Percentiles rank a stretch among this genome's conserved stretches.
phyloP scores from a whole-genome alignment of 805 yeast species.

The Candida wancherniae region DNA sequence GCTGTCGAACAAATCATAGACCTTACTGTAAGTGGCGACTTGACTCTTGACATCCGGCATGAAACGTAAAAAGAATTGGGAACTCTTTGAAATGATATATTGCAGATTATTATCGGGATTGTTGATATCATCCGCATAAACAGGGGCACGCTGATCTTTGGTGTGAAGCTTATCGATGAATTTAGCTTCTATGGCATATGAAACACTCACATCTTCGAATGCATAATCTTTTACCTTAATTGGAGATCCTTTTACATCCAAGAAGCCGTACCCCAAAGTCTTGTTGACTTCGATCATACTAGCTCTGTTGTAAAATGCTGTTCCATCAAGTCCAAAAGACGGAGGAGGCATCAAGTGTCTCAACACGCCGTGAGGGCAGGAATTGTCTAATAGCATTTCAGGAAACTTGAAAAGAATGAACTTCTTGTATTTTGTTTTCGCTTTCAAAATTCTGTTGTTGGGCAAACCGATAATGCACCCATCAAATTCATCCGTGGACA shows the following conservation, averaged over 20 bases:
- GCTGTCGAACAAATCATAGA: constrained; percentile 19
- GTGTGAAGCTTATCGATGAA: constrained; percentile 43
- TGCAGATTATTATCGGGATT: constrained; percentile 28
- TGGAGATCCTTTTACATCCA: constrained; percentile 49
- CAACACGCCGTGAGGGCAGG: constrained; percentile 42
- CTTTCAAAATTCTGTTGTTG: constrained; percentile 43
- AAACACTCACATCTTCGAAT: constrained; percentile 41
- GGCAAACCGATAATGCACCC: constrained; percentile 48
- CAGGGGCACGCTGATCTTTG: constrained; percentile 24
- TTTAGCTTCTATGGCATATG: constrained; percentile 52
- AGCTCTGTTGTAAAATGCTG: constrained; percentile 33
- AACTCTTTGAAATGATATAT: constrained; percentile 32
- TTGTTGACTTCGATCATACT: constrained; percentile 32
- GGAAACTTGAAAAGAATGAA: constrained; percentile 59
- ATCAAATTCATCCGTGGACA: constrained; percentile 41
- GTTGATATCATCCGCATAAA: constrained; percentile 34
- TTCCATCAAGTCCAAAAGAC: constrained; percentile 36
- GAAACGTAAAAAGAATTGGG: constrained; percentile 36
- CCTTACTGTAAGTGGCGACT: constrained; percentile 23
- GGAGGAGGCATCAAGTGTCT: constrained; percentile 43
- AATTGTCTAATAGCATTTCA: constrained; percentile 45
- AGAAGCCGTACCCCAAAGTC: constrained; percentile 52
- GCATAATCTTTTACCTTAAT: constrained; percentile 45
- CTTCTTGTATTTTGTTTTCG: constrained; percentile 49
- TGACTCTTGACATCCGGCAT: constrained; percentile 34